A percentile compares a stretch with the other conserved stretches of the same genome.
Evolutionary conservation across 148 eudicot species (phyloP).

Genomic region (Rhododendron griersonianum): DNA sequence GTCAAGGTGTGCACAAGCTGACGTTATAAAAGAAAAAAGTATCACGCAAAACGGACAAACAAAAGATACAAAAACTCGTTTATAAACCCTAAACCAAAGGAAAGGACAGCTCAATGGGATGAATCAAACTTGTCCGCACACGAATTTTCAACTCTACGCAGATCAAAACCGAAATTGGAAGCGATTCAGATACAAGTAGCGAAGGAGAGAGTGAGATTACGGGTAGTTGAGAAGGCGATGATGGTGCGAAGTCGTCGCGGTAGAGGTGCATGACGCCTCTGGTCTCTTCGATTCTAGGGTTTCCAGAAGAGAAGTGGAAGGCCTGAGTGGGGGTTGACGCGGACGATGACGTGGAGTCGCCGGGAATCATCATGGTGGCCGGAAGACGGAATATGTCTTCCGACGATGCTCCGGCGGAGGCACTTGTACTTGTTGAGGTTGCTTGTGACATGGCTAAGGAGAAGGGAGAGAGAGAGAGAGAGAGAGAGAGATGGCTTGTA

Average conservation of each 20-base stretch:
- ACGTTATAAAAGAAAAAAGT: no score
- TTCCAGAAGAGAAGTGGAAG: constrained; percentile 79
- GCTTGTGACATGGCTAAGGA: constrained; percentile 23
- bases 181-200: neutral
- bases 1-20: neutral
- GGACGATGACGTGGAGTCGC: constrained; percentile 20
- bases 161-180: neutral
- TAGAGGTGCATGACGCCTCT: constrained; percentile 69
- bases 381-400: constrained; percentile 22
- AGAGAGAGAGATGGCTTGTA: neutral
- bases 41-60: neutral
- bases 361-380: constrained; percentile 19
- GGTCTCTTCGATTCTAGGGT: constrained; percentile 92
- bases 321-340: constrained; percentile 30
- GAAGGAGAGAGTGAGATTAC: constrained; percentile 24
- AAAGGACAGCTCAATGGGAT: neutral
- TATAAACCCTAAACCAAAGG: neutral
- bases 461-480: neutral
- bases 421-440: constrained; percentile 29
- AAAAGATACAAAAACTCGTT: neutral
- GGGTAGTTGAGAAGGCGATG: constrained; percentile 48
- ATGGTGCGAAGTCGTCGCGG: constrained; percentile 32
- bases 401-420: constrained; percentile 23
- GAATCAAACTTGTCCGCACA: neutral
- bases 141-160: neutral